phyloP scores from a whole-genome alignment of 2,329 filamentous ascomycete species.

The Fusarium tupiense region DNA sequence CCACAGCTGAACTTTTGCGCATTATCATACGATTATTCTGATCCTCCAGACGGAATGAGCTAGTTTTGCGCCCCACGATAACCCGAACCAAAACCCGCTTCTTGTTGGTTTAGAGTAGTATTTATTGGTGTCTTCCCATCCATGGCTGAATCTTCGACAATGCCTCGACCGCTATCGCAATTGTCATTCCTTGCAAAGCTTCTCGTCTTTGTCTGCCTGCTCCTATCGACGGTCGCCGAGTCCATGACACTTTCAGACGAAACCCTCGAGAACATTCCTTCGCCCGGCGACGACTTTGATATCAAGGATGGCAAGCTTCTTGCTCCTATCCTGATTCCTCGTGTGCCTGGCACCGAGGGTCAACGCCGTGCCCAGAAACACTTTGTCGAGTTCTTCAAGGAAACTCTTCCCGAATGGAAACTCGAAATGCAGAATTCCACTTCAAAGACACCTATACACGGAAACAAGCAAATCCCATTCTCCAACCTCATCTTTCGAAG shows the following conservation, averaged over 20 bases:
- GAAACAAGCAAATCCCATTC: slow-evolving; percentile 79
- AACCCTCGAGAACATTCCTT: slow-evolving; percentile 76
- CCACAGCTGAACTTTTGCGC: background rate
- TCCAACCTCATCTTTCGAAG: slow-evolving; percentile 85
- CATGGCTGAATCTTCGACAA: slow-evolving; percentile 31
- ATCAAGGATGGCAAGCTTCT: slow-evolving; percentile 79
- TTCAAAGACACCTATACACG: slow-evolving; percentile 79
- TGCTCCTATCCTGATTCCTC: slow-evolving; percentile 85
- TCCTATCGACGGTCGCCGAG: slow-evolving; percentile 45
- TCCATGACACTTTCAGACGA: slow-evolving; percentile 75
- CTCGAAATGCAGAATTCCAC: slow-evolving; percentile 92
- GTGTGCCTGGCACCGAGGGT: slow-evolving; percentile 87
- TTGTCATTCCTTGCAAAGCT: slow-evolving; percentile 32
- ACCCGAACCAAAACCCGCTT: slow-evolving; percentile 31
- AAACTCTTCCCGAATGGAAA: slow-evolving; percentile 79
- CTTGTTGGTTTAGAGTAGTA: slow-evolving; percentile 30
- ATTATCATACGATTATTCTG: background rate
- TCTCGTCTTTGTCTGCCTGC: slow-evolving; percentile 28
- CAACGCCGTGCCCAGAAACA: slow-evolving; percentile 79
- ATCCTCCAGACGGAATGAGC: slow-evolving; percentile 34
- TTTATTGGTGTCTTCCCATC: slow-evolving; percentile 24
- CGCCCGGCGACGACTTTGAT: slow-evolving; percentile 80
- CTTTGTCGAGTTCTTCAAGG: slow-evolving; percentile 83
- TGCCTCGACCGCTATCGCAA: slow-evolving; percentile 27
- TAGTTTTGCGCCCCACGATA: slow-evolving; percentile 36